Base-by-base conservation (phyloP, 2,329 filamentous ascomycete genomes). In the Hypoxylon sp. region DNA sequence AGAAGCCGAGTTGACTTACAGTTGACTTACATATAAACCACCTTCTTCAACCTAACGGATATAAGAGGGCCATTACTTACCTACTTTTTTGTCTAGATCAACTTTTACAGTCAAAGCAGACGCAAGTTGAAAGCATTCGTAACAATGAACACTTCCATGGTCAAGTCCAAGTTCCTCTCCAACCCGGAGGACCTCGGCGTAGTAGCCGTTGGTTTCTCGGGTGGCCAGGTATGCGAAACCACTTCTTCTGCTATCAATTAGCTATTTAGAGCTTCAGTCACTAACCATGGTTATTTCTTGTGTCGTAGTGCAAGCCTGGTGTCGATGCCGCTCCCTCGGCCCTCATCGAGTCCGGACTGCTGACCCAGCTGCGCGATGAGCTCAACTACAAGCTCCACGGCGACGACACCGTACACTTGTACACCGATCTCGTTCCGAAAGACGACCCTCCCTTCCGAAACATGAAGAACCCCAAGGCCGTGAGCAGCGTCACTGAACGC, bases 121-220 rank as follows among this genome's bases (percentile, higher is more conserved):
- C n/a, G n/a, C n/a, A n/a, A n/a, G n/a, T n/a, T n/a, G n/a, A n/a
- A n/a, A n/a, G n/a, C 4, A 37, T 17, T 17, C 13, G 19, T 26
- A 20, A 57, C 29, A 25, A 79, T 81, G 76, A 77, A 79, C 64
- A 81, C 78, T 43, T 78, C 78, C 47, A 77, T 79, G 69, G 69
- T 83, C 60, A 70, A 75, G 61, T 80, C 78, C 69, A 91, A 88
- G 68, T 97, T 97, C 77, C 87, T 97, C 63, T 79, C 87, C 59
- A 80, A 87, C 68, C 83, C 86, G 21, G 81, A 89, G 67, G 87
- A 97, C 67, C 80, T 99, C 59, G 94, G 93, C 57, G 83, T 99
- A 48, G 91, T 97, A 26, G 91, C 93, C 38, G 94, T 97, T 26
- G 93, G 93, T 57, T 99, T 97, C 78, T 96, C 91, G 44, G 93